Conservation (phyloP, 345 rosid genomes). For the Acer saccharum region DNA sequence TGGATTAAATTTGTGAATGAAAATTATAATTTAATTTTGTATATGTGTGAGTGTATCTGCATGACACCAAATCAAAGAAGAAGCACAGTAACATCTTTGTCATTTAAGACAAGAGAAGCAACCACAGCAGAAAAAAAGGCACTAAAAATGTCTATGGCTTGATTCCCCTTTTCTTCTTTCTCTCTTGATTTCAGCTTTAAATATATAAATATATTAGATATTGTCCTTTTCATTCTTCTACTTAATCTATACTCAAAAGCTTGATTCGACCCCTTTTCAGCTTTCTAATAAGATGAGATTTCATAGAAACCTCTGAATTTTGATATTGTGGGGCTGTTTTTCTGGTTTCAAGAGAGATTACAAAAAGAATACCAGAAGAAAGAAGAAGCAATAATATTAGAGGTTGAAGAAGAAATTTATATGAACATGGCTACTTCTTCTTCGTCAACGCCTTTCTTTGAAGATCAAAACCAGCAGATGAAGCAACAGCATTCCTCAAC, state of each 20-base stretch:
- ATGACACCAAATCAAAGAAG: constrained; percentile 45
- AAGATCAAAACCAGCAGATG: constrained; percentile 58
- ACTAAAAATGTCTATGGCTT: constrained; percentile 37
- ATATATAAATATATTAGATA: constrained; percentile 1
- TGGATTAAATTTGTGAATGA: constrained; percentile 5
- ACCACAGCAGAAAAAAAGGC: constrained; percentile 6
- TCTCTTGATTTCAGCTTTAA: constrained; percentile 9
- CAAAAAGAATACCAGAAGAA: constrained; percentile 9
- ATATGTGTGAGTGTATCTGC: constrained; percentile 52
- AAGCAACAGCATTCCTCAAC: constrained; percentile 52
- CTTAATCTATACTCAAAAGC: constrained; percentile 11
- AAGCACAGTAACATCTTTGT: constrained; percentile 25
- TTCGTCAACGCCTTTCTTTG: constrained; percentile 61
- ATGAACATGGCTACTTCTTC: constrained; percentile 62
- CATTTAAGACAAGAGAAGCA: constrained; percentile 32
- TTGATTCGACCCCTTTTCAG: constrained; percentile 14
- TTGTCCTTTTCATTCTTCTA: constrained; percentile 12
- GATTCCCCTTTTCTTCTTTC: background rate
- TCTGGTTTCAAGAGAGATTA: constrained; percentile 24
- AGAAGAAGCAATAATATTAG: background rate
- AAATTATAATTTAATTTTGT: constrained; percentile 10
- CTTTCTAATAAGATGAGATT: constrained; percentile 24
- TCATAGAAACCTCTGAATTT: constrained; percentile 14
- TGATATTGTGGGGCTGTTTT: constrained; percentile 30
- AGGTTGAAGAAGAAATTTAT: background rate